Percentiles rank a stretch among this genome's conserved stretches.
Conservation (phyloP, 2,329 filamentous ascomycete species). For the Thielaviopsis ethacetica region DNA sequence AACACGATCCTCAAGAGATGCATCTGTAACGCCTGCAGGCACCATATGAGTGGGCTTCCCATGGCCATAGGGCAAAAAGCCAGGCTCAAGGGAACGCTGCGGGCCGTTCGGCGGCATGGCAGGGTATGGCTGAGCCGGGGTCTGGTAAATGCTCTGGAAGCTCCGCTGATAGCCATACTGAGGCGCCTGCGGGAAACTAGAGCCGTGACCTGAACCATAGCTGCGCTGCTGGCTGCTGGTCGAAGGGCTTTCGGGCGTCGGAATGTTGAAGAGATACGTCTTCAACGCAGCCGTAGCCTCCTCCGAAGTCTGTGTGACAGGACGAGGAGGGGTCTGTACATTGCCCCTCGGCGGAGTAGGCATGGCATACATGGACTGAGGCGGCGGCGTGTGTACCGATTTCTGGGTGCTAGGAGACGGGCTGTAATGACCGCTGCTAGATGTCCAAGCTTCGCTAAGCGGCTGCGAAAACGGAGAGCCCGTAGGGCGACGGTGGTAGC, state of each 20-base stretch:
- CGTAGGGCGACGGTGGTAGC: background rate
- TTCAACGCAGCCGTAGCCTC: slow-evolving; percentile 36
- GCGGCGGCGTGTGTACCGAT: slow-evolving; percentile 4
- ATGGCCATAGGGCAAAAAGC: slow-evolving; percentile 1
- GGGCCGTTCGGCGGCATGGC: background rate
- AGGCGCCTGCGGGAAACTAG: background rate
- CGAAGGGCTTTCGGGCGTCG: slow-evolving; percentile 3
- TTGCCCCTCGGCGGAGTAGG: slow-evolving; percentile 2
- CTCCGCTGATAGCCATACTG: background rate
- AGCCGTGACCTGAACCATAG: background rate
- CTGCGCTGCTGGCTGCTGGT: background rate
- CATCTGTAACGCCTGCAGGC: background rate
- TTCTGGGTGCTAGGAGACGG: background rate
- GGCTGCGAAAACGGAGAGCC: slow-evolving; percentile 7
- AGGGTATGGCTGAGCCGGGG: background rate
- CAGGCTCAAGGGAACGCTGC: slow-evolving; percentile 1
- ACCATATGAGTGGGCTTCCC: background rate
- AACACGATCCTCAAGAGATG: slow-evolving; percentile 9
- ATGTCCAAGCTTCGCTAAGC: slow-evolving; percentile 1
- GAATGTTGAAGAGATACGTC: slow-evolving; percentile 32
- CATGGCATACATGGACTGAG: background rate
- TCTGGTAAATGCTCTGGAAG: background rate
- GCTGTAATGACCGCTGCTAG: background rate
- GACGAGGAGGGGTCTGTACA: slow-evolving; percentile 7
- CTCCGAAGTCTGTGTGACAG: slow-evolving; percentile 12